Conservation (phyloP, 2,329 filamentous ascomycete genomes). For the Sclerotinia trifoliorum region DNA sequence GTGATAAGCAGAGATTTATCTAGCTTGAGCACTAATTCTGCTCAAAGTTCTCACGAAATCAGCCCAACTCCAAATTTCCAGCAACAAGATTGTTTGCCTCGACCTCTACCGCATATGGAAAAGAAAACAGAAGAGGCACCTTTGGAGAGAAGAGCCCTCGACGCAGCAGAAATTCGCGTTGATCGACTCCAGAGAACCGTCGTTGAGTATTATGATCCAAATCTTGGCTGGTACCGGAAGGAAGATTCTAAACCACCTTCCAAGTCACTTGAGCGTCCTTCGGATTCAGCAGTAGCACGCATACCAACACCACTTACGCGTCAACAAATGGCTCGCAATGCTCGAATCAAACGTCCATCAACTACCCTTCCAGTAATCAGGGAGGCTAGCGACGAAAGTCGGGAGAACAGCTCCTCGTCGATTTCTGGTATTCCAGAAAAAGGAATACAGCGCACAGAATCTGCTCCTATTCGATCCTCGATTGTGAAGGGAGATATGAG, state of each 20-base stretch:
- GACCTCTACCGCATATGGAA: not conserved
- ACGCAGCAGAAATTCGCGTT: not conserved
- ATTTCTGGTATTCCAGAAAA: not conserved
- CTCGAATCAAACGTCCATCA: conserved; percentile 33
- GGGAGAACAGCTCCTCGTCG: not conserved
- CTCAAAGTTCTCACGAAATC: not conserved
- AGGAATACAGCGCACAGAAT: conserved; percentile 9
- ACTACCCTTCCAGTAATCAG: conserved; percentile 29
- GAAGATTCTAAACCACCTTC: conserved; percentile 1
- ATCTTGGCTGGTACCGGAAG: conserved; percentile 26
- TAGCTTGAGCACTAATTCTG: not conserved
- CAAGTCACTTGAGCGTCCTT: not conserved
- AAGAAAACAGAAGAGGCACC: not conserved
- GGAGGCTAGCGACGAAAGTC: not conserved
- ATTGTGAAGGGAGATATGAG: not conserved
- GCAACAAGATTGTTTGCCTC: not conserved
- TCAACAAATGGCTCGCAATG: conserved; percentile 31
- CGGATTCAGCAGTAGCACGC: not conserved
- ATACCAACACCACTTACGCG: conserved; percentile 26
- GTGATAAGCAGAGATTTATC: not conserved
- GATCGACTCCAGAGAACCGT: conserved; percentile 3
- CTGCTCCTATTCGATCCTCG: not conserved
- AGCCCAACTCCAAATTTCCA: not conserved
- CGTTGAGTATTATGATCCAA: conserved; percentile 27
- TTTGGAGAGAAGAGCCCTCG: not conserved